Evolutionary conservation across 1,284 basidiomycete species (phyloP).

Genomic region (Ganoderma lucidum): DNA sequence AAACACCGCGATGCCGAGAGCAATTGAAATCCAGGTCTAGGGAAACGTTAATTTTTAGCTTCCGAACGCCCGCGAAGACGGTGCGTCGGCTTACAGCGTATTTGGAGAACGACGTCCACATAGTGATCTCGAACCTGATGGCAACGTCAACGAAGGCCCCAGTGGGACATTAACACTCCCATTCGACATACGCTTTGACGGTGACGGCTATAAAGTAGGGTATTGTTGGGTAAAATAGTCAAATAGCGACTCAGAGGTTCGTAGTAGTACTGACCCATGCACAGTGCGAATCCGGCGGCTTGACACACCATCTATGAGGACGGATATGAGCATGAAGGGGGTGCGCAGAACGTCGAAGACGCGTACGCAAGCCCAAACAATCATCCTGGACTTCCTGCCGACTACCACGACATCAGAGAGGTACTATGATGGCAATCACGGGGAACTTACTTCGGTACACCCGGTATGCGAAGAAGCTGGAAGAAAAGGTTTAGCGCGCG

Average conservation of each 20-base stretch:
- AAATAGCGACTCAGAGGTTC: neutral
- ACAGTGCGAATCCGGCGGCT: neutral
- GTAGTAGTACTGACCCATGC: neutral
- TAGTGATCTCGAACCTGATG: neutral
- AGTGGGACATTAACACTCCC: neutral
- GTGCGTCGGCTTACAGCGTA: neutral
- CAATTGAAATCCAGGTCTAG: neutral
- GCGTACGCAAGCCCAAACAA: neutral
- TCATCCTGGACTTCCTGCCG: neutral
- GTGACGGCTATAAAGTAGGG: neutral
- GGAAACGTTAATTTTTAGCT: neutral
- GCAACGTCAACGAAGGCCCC: neutral
- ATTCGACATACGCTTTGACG: neutral
- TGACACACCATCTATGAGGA: neutral
- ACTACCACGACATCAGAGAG: neutral
- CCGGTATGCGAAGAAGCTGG: constrained; percentile 3
- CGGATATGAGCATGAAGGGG: neutral
- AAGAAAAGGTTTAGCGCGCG: neutral
- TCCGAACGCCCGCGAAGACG: neutral
- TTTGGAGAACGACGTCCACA: neutral
- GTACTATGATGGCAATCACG: neutral
- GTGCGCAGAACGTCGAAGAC: neutral
- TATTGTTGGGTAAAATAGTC: neutral
- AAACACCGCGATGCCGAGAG: neutral
- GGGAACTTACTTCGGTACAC: neutral